A percentile compares a stretch with the other conserved stretches of the same genome.
Evolutionary conservation across 164 flowering plant species (phyloP).

Genomic region (Buxus sempervirens): DNA sequence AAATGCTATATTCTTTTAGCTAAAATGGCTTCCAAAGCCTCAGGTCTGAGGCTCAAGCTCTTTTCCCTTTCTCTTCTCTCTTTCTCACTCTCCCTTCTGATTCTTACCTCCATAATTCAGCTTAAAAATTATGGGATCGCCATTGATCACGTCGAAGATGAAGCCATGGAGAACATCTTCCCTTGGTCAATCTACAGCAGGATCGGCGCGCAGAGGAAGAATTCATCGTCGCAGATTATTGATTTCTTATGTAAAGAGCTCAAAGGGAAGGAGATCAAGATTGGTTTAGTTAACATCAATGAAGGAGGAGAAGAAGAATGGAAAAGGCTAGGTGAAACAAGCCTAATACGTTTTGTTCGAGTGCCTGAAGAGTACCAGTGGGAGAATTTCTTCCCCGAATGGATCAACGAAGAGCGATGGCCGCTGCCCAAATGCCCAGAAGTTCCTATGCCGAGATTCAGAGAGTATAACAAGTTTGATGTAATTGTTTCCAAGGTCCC

Average conservation of each 20-base stretch:
- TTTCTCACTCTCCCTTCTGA: not conserved
- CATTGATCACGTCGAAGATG: not conserved
- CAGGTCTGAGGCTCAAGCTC: no score
- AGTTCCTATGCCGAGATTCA: slow-evolving; percentile 32
- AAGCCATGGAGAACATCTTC: no score
- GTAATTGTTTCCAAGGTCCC: slow-evolving; percentile 57
- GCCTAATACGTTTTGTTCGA: not conserved
- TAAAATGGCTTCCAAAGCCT: no score
- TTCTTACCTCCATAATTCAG: not conserved
- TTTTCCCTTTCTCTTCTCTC: not conserved
- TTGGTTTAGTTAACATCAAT: not conserved
- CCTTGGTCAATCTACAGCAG: not conserved
- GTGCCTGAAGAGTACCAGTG: not conserved
- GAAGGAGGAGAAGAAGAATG: not conserved
- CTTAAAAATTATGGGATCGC: not conserved
- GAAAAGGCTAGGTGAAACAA: not conserved
- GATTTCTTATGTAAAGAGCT: not conserved
- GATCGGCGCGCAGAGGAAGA: not conserved
- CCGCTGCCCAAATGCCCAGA: slow-evolving; percentile 48
- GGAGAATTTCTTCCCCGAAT: slow-evolving; percentile 36
- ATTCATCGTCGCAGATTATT: no score
- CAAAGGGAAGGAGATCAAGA: not conserved
- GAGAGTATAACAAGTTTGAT: slow-evolving; percentile 38
- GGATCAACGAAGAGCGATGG: slow-evolving; percentile 75
- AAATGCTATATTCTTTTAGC: no score